These are phyloP conservation scores for Rhazya stricta DNA, from an alignment of 257 asterid species.

Conservation along the genomic window DNA sequence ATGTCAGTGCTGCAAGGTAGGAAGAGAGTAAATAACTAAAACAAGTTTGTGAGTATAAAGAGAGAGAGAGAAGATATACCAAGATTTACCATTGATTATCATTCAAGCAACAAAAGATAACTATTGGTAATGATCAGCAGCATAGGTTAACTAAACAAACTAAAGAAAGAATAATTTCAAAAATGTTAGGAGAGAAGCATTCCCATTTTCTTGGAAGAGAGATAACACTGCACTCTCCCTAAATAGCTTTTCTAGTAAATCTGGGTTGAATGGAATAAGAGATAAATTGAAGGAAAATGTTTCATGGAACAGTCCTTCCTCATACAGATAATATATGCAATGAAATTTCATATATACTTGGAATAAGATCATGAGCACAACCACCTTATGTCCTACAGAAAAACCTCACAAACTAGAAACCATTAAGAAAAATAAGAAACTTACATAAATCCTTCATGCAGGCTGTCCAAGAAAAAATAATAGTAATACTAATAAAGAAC, in stretches of 20 bases:
- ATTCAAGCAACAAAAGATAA: not conserved
- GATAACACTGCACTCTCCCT: not conserved
- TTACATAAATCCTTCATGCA: not conserved
- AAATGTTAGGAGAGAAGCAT: not conserved
- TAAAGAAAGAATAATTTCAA: not conserved
- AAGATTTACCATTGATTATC: not conserved
- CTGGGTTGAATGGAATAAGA: not conserved
- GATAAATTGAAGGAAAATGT: not conserved
- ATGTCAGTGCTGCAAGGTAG: slow-evolving; percentile 62
- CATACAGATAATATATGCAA: not conserved
- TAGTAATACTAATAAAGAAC: not conserved
- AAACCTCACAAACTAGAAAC: not conserved
- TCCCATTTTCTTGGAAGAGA: not conserved
- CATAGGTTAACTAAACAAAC: not conserved
- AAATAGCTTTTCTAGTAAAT: not conserved
- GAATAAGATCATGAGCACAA: not conserved
- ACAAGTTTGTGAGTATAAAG: not conserved
- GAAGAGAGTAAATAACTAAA: not conserved
- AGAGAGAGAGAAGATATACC: not conserved
- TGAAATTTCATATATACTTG: not conserved
- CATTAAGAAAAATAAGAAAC: not conserved
- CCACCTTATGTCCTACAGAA: not conserved
- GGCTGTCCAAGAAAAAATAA: not conserved
- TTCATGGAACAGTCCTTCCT: not conserved
- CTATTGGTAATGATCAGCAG: not conserved